These are phyloP conservation scores for Globisporangium perplexum DNA, from an alignment of 352 stramenopile genomes.

Conservation along the genomic window DNA sequence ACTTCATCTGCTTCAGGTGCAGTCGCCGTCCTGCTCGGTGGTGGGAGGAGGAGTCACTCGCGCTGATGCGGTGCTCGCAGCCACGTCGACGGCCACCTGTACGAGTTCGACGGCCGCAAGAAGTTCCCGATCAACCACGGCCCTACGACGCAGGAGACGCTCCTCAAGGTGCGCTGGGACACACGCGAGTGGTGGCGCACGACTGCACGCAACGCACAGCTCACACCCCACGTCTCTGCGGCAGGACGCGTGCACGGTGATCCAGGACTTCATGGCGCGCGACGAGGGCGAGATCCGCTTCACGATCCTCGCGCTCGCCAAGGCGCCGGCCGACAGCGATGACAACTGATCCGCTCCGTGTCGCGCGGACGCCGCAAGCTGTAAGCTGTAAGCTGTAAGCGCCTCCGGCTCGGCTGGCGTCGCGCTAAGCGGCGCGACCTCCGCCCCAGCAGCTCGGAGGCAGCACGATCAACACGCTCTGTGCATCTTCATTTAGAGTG, in stretches of 20 bases:
- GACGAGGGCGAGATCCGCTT: constrained; percentile 94
- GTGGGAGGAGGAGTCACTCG: neutral
- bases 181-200: too few relatives aligned
- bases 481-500: neutral
- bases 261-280: constrained; percentile 92
- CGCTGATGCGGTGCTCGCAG: constrained; percentile 16
- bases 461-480: neutral
- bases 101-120: constrained; percentile 96
- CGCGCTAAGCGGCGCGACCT: too few relatives aligned
- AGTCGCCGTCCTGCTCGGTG: too few relatives aligned
- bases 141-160: constrained; percentile 67
- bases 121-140: constrained; percentile 93
- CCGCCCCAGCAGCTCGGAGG: too few relatives aligned
- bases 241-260: constrained; percentile 85
- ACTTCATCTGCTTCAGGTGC: constrained; percentile 95
- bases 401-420: neutral
- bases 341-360: neutral
- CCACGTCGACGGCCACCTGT: constrained; percentile 88
- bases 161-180: constrained; percentile 59
- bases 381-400: neutral
- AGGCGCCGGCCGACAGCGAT: constrained; percentile 34
- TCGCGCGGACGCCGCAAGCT: neutral
- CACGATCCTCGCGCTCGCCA: constrained; percentile 91
- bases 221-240: too few relatives aligned
- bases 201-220: too few relatives aligned